phyloP scores from a whole-genome alignment of 352 stramenopile species.

The Plasmopara halstedii region DNA sequence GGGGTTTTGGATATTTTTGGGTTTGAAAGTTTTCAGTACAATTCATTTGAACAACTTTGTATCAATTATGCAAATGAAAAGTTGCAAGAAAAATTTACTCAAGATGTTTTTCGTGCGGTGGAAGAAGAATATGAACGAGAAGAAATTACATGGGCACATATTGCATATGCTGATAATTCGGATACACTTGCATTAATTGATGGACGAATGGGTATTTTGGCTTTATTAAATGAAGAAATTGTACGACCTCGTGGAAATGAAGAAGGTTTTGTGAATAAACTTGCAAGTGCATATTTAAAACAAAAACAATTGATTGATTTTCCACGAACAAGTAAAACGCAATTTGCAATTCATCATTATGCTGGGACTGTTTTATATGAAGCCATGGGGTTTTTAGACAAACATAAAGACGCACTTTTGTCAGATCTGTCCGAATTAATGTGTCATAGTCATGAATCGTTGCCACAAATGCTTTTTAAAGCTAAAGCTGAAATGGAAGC shows the following conservation, averaged over 20 bases:
- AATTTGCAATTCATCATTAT: slow-evolving; percentile 93
- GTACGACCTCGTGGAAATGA: slow-evolving; percentile 66
- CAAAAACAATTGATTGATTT: slow-evolving; percentile 64
- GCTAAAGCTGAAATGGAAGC: slow-evolving; percentile 31
- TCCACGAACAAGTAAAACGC: slow-evolving; percentile 50
- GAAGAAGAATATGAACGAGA: slow-evolving; percentile 59
- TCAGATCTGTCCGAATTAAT: slow-evolving; percentile 86
- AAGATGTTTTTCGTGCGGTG: slow-evolving; percentile 58
- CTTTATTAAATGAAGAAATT: slow-evolving; percentile 84
- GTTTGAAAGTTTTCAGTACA: slow-evolving; percentile 83
- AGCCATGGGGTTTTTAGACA: slow-evolving; percentile 88
- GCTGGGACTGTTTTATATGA: slow-evolving; percentile 90
- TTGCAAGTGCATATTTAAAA: slow-evolving; percentile 37
- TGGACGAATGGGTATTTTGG: slow-evolving; percentile 62
- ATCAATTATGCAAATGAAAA: slow-evolving; percentile 97
- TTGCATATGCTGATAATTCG: slow-evolving; percentile 76
- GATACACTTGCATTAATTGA: slow-evolving; percentile 72
- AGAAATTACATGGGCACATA: slow-evolving; percentile 72
- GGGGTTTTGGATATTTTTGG: slow-evolving; percentile 89
- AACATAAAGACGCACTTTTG: slow-evolving; percentile 91
- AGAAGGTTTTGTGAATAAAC: slow-evolving; percentile 56
- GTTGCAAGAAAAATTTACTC: slow-evolving; percentile 84
- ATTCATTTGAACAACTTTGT: slow-evolving; percentile 92
- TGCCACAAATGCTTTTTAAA: slow-evolving; percentile 52
- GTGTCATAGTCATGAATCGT: slow-evolving; percentile 37